phyloP scores from a whole-genome alignment of 306 rosid species.

The Neltuma alba region DNA sequence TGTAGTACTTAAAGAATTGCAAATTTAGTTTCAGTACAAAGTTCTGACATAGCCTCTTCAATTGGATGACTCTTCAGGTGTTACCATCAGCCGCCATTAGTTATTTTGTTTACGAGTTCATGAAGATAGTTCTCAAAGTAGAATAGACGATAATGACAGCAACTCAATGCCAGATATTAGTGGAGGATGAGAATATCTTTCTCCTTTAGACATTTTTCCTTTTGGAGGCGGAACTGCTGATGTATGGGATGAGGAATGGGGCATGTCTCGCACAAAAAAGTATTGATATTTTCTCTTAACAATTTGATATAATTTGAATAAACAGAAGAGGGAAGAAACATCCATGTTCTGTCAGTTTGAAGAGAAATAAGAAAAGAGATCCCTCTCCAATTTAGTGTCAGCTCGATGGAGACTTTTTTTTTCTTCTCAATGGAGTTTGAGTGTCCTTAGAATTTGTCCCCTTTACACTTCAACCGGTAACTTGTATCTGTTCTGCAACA shows the following conservation, averaged over 20 bases:
- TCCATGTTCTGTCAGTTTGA: background rate
- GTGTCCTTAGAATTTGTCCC: no score
- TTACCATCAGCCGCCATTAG: conserved; percentile 97
- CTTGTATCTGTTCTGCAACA: background rate
- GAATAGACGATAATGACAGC: conserved; percentile 50
- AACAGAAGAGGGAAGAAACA: background rate
- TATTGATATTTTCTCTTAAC: conserved; percentile 12
- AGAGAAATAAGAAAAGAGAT: background rate
- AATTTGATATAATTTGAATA: background rate
- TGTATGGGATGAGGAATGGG: conserved; percentile 18
- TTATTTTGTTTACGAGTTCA: conserved; percentile 88
- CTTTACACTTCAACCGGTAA: background rate
- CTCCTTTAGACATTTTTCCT: background rate
- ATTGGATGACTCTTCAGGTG: conserved; percentile 61
- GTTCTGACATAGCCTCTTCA: conserved; percentile 26
- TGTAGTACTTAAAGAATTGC: conserved; percentile 10
- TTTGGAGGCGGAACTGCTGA: background rate
- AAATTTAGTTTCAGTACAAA: conserved; percentile 12
- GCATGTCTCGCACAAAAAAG: conserved; percentile 7
- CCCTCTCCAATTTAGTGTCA: no score
- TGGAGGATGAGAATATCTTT: conserved; percentile 12
- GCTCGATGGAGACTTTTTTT: background rate
- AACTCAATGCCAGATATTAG: conserved; percentile 21
- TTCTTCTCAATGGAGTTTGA: background rate
- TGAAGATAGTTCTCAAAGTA: conserved; percentile 93